These are phyloP conservation scores for Quercus agrifolia DNA, from an alignment of 306 rosid species.

Conservation along the genomic window DNA sequence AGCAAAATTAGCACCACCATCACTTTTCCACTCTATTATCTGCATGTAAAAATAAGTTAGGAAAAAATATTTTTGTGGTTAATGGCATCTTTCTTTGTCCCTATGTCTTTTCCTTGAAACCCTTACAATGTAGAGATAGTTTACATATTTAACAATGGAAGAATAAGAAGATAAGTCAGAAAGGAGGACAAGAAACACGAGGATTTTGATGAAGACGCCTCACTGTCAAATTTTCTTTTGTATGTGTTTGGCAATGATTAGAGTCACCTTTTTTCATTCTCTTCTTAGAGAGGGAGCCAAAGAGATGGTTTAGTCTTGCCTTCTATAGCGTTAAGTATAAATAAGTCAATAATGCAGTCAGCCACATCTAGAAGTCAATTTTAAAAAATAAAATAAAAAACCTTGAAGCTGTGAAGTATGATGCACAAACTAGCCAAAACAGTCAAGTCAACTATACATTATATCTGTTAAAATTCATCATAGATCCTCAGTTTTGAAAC, in stretches of 20 bases:
- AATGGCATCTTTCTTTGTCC: background rate
- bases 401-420: background rate
- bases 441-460: background rate
- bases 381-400: background rate
- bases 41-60: constrained; percentile 32
- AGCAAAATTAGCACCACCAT: constrained; percentile 67
- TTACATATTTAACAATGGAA: background rate
- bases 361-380: background rate
- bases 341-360: background rate
- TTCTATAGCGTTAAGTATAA: background rate
- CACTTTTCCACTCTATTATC: constrained; percentile 66
- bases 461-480: background rate
- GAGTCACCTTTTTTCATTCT: background rate
- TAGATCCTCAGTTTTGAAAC: too few relatives aligned
- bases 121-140: background rate
- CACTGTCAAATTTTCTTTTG: background rate
- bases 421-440: background rate
- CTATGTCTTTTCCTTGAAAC: background rate
- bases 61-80: background rate
- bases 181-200: background rate
- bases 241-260: background rate
- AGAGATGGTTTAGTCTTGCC: background rate
- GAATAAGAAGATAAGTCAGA: background rate
- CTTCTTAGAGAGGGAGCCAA: background rate
- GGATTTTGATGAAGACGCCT: background rate